phyloP scores from a whole-genome alignment of 768 basidiomycete genomes.

The Pulveroboletus ravenelii region DNA sequence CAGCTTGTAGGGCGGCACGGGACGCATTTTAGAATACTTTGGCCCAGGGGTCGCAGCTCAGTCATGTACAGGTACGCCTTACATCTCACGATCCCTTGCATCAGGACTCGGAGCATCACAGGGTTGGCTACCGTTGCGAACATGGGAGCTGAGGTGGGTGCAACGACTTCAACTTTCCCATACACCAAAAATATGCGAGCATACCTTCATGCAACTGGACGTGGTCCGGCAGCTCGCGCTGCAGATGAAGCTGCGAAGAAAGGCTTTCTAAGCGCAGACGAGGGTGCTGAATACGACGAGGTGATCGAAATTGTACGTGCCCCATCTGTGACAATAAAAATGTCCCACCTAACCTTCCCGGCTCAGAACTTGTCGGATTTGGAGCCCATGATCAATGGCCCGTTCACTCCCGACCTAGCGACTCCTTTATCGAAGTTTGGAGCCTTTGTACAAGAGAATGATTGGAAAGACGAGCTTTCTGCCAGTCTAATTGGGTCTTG shows the following conservation, averaged over 20 bases:
- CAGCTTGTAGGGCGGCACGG: conserved; percentile 78
- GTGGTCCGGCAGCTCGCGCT: conserved; percentile 77
- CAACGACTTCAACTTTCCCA: conserved; percentile 98
- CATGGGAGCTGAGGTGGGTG: conserved; percentile 99
- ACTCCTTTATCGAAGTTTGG: conserved; percentile 91
- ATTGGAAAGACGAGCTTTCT: conserved; percentile 91
- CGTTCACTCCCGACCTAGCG: conserved; percentile 95
- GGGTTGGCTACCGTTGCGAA: conserved; percentile 94
- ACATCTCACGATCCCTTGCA: not conserved
- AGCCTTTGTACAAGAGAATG: conserved; percentile 71
- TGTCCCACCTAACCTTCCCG: not conserved
- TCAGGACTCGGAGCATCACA: conserved; percentile 21
- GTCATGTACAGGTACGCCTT: conserved; percentile 78
- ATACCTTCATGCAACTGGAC: conserved; percentile 87
- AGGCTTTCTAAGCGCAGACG: conserved; percentile 80
- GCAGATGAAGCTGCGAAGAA: conserved; percentile 77
- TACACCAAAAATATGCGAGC: conserved; percentile 87
- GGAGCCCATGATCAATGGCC: conserved; percentile 93
- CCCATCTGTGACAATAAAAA: not conserved
- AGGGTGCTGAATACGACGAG: conserved; percentile 90
- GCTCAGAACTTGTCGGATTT: conserved; percentile 78
- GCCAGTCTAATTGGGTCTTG: conserved; percentile 97
- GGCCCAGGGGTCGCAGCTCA: conserved; percentile 86
- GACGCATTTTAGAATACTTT: conserved; percentile 94
- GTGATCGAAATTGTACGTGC: conserved; percentile 84